A percentile compares a stretch with the other conserved stretches of the same genome.
Conservation (phyloP, 192 early-diverging fungal species). For the Jimgerdemannia flammicorona region DNA sequence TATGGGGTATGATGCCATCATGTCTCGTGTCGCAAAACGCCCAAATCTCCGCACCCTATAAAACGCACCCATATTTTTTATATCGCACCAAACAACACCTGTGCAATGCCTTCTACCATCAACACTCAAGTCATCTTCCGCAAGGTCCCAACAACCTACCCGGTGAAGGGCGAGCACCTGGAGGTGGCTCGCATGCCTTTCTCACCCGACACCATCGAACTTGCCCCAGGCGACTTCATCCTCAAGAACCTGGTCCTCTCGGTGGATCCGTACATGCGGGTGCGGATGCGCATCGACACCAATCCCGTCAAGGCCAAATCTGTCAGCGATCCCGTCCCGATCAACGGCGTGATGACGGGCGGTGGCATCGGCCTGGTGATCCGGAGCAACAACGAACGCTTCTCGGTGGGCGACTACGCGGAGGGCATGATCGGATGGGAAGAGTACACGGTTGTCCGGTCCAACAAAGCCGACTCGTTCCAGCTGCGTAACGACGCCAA, state of each 20-base stretch:
- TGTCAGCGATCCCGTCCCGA: conserved; percentile 41
- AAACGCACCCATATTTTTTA: no score
- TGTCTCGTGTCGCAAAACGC: no score
- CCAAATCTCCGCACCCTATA: no score
- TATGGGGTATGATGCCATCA: no score
- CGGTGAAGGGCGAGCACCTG: conserved; percentile 42
- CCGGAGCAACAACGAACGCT: conserved; percentile 53
- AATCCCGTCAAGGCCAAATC: conserved; percentile 13
- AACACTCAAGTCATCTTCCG: conserved; percentile 38
- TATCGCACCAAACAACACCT: no score
- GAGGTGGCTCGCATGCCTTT: conserved; percentile 33
- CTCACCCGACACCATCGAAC: conserved; percentile 36
- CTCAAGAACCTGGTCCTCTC: conserved; percentile 64
- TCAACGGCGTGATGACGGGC: conserved; percentile 61
- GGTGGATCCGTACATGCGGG: conserved; percentile 74
- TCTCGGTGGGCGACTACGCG: conserved; percentile 62
- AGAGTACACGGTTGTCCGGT: conserved; percentile 43
- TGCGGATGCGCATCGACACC: conserved; percentile 52
- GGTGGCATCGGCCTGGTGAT: conserved; percentile 63
- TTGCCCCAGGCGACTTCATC: conserved; percentile 44
- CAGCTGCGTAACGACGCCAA: conserved; percentile 33
- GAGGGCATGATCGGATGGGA: conserved; percentile 56
- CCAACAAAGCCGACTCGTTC: conserved; percentile 17
- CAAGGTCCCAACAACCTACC: conserved; percentile 29
- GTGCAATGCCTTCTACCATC: conserved; percentile 23